Base-by-base conservation (phyloP, 2,329 filamentous ascomycete species). In the Colletotrichum sp. region DNA sequence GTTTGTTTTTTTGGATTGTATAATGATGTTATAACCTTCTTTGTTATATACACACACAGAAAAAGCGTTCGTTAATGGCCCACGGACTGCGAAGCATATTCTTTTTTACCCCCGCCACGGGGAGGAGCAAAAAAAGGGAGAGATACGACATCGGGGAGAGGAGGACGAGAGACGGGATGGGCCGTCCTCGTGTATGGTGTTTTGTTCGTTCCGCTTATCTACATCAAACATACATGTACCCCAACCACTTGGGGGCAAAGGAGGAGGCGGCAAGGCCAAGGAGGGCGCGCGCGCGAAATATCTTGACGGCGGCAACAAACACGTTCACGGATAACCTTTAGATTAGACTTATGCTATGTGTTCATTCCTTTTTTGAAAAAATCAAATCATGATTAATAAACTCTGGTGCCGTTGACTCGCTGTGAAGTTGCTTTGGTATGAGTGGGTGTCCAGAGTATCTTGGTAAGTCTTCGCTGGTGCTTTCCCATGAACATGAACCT, bases 1-100 rank as follows among this genome's bases (percentile, higher is more conserved):
- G 57, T 70, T n/a, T 59, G 55, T 59, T 36, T 63, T 62, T 70
- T 73, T 73, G 73, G 64, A 26, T 76, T 76, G 64, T 73, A 76
- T 76, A 76, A 76, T 76, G 73, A 76, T 76, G 70, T 52, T 68
- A 73, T 68, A 76, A 72, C 59, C 44, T 59, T 64, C 44, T 68
- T 26, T 63, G 28, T 18, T 36, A 32, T 63, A 49, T 69, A 65
- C 55, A 69, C 28, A 76, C 71, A 76, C 28, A 73, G 63, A 76
- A 64, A 60, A 52, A 63, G 68, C 68, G 68, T 70, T 70, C 57
- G 68, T 70, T 70, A 63, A 70, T 63, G 68, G 68, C 68, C 68
- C 57, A 70, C 68, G 68, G 68, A 70, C 68, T 70, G 68, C 68
- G 57, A 30, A 52, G 67, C 67, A 62, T 60, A 60, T 30, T 60